These are phyloP conservation scores for Leccinum fibrillosum DNA, from an alignment of 768 basidiomycete genomes.

Conservation along the genomic window DNA sequence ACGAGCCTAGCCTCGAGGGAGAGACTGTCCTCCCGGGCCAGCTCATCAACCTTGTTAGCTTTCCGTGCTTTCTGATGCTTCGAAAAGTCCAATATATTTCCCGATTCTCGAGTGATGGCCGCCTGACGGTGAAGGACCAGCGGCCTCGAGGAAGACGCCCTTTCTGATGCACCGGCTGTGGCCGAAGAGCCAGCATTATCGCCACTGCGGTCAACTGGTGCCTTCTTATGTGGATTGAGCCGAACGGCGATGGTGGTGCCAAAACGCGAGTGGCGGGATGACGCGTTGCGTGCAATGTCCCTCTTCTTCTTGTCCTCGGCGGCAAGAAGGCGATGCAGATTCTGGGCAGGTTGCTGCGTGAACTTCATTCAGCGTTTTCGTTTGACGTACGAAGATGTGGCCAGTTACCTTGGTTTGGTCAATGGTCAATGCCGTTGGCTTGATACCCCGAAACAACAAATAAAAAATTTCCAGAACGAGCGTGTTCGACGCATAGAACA, in stretches of 20 bases:
- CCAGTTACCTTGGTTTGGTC: conserved; percentile 62
- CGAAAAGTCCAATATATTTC: conserved; percentile 65
- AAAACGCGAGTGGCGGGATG: conserved; percentile 91
- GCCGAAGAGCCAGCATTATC: conserved; percentile 23
- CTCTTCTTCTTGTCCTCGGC: conserved; percentile 67
- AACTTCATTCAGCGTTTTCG: conserved; percentile 9
- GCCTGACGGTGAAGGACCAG: conserved; percentile 84
- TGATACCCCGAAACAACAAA: conserved; percentile 79
- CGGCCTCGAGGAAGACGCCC: conserved; percentile 40
- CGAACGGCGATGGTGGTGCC: conserved; percentile 90
- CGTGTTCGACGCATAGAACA: conserved; percentile 85
- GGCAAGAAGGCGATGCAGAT: conserved; percentile 72
- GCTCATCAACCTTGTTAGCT: conserved; percentile 60
- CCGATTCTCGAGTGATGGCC: conserved; percentile 68
- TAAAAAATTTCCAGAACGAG: conserved; percentile 92
- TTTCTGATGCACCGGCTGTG: conserved; percentile 18
- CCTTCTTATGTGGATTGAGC: conserved; percentile 56
- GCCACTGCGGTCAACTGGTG: conserved; percentile 14
- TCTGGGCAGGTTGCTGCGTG: conserved; percentile 61
- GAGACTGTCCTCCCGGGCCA: conserved; percentile 65
- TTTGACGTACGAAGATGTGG: conserved; percentile 4
- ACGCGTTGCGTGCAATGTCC: conserved; percentile 48
- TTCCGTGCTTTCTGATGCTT: conserved; percentile 62
- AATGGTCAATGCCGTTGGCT: conserved; percentile 52
- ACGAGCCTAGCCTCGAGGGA: conserved; percentile 59